Evolutionary conservation across 495 filamentous ascomycete species (phyloP), one percentile per base, ranked within the genome.

Genomic region (Talaromyces liani): DNA sequence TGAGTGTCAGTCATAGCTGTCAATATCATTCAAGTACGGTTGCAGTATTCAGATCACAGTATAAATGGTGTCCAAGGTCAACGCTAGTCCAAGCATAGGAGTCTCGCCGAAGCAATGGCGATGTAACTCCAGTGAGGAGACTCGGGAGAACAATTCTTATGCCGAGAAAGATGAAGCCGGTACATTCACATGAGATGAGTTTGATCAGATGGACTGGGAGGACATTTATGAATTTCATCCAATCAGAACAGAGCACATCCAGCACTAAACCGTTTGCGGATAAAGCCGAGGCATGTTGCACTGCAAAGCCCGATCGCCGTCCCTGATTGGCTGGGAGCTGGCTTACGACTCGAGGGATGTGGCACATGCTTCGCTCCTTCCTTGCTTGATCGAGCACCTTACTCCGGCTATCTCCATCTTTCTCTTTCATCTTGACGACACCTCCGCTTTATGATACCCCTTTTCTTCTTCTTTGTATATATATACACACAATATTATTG

Each of bases 281-380:
- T 36, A 60, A 41, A 60, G 57, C 57, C 57, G 57, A 60, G 57
- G 57, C 57, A 60, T 60, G 53, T 56, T 29, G 10, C 22, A 27
- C 16, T 14, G 9, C 4, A n/a, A 29, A 24, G 53, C 27, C 7
- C 10, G 20, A 18, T 27, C 22, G 51, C 3, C 6, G n/a, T 6
- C 7, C 14, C 12, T 54, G 18, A 22, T 25, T 25, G 18, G 18
- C 49, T 25, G 18, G 8, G 16, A 22, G 18, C 18, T 20, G n/a
- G 20, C 16, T 31, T 31, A 8, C 20, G 4, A n/a, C 27, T 27
- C 27, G 27, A 22, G 36, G 36, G 36, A 41, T 16, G 22, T 6
- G 34, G 57, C 57, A 60, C 57, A 60, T 60, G 57, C 57, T 60
- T 60, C 3, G 22, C 20, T 41, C 57, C 53, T 29, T 56, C 53